phyloP scores from a whole-genome alignment of 225 moss, liverwort and hornwort genomes.

The Marchantia polymorpha region DNA sequence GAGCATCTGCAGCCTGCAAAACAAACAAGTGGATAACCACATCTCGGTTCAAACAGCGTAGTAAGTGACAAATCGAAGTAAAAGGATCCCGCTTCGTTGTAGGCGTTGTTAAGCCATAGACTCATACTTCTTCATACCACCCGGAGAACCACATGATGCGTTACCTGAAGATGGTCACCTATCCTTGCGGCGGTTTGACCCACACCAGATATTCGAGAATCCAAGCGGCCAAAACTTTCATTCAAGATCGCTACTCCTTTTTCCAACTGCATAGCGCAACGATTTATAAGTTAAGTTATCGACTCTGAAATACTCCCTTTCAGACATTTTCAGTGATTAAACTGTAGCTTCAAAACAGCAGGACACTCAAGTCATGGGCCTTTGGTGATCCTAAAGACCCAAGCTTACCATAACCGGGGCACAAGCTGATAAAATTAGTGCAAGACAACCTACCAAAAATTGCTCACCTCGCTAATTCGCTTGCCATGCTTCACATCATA shows the following conservation, averaged over 20 bases:
- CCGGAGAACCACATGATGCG: not conserved
- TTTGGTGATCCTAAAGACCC: not conserved
- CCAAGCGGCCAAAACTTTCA: conserved; percentile 71
- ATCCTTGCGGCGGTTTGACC: conserved; percentile 88
- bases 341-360: not conserved
- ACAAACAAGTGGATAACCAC: not conserved
- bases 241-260: conserved; percentile 58
- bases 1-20: conserved; percentile 71
- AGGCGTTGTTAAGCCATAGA: not conserved
- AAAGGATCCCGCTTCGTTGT: not conserved
- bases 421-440: not conserved
- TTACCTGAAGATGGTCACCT: conserved; percentile 86
- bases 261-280: conserved; percentile 56
- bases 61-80: not conserved
- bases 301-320: not conserved
- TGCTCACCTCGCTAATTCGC: conserved; percentile 85
- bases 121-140: not conserved
- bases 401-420: not conserved
- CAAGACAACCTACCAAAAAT: conserved; percentile 28
- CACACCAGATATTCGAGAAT: conserved; percentile 70
- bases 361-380: not conserved
- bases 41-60: not conserved
- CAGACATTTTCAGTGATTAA: not conserved
- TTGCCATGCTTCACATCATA: conserved; percentile 82
- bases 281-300: not conserved